These are phyloP conservation scores for Saccharum officinarum DNA, from an alignment of 176 grass and related monocot genomes.

Conservation along the genomic window DNA sequence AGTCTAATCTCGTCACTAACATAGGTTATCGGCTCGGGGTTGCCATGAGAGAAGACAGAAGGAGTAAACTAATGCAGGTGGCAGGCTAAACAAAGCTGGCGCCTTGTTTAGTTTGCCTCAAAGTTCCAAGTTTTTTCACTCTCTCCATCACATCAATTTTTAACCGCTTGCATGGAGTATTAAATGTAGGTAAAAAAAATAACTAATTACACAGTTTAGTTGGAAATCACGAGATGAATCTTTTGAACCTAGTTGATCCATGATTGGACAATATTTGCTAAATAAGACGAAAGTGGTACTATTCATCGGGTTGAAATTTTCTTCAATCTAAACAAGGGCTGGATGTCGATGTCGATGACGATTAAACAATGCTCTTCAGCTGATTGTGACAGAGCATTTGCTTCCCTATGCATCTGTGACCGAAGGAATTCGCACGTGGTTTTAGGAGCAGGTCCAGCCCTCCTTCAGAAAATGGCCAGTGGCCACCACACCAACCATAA, in stretches of 20 bases:
- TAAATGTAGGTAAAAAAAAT: too few relatives aligned
- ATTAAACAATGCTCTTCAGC: constrained; percentile 19
- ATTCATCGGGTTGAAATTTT: too few relatives aligned
- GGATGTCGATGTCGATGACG: neutral
- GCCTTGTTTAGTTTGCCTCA: too few relatives aligned
- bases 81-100: constrained; percentile 8
- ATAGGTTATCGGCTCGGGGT: constrained; percentile 25
- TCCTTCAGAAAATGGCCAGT: neutral
- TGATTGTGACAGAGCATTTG: constrained; percentile 34
- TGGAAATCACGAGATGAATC: too few relatives aligned
- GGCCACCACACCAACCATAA: constrained; percentile 22
- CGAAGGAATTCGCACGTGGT: constrained; percentile 45
- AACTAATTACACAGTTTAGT: too few relatives aligned
- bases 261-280: too few relatives aligned
- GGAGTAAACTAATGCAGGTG: constrained; percentile 5
- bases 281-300: too few relatives aligned
- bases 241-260: too few relatives aligned
- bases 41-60: neutral
- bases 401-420: constrained; percentile 14
- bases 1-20: constrained; percentile 8
- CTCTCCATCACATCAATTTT: too few relatives aligned
- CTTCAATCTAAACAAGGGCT: too few relatives aligned
- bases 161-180: too few relatives aligned
- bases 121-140: too few relatives aligned
- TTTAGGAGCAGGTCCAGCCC: constrained; percentile 14